Evolutionary conservation across 169 alveolate genomes (phyloP).

Genomic region (Amoebophrya sp.): DNA sequence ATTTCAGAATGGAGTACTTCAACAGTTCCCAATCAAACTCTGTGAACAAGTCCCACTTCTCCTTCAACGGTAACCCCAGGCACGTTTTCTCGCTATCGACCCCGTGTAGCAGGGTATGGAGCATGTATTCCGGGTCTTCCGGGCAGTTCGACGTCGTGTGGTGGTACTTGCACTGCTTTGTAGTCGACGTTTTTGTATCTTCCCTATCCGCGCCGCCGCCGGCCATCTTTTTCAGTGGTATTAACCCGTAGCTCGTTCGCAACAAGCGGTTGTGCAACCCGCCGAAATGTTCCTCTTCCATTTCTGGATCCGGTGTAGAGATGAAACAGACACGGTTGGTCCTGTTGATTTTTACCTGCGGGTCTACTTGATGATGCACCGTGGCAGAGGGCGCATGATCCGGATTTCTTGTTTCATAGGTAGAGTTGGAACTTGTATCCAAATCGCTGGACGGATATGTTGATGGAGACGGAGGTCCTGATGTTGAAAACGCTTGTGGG

Average conservation of each 20-base stretch:
- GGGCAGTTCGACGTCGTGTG: neutral
- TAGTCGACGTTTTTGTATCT: too few relatives aligned
- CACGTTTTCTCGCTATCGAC: neutral
- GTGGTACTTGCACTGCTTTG: neutral
- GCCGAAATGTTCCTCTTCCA: neutral
- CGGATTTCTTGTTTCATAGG: too few relatives aligned
- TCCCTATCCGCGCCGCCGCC: too few relatives aligned
- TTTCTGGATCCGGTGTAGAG: neutral
- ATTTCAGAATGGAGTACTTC: neutral
- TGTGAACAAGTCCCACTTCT: neutral
- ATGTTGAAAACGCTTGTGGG: too few relatives aligned
- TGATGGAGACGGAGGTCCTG: too few relatives aligned
- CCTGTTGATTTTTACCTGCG: too few relatives aligned
- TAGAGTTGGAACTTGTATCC: too few relatives aligned
- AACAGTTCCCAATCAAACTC: neutral
- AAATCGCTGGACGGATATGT: too few relatives aligned
- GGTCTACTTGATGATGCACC: too few relatives aligned
- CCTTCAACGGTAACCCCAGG: neutral
- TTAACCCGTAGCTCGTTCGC: neutral
- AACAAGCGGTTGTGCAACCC: neutral
- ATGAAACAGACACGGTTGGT: neutral
- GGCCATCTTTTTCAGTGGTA: too few relatives aligned
- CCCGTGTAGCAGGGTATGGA: neutral
- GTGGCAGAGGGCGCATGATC: too few relatives aligned
- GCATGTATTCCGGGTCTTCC: neutral